Evolutionary conservation across 2,329 filamentous ascomycete species (phyloP).

Genomic region (Torrubiellomyces zombiae): DNA sequence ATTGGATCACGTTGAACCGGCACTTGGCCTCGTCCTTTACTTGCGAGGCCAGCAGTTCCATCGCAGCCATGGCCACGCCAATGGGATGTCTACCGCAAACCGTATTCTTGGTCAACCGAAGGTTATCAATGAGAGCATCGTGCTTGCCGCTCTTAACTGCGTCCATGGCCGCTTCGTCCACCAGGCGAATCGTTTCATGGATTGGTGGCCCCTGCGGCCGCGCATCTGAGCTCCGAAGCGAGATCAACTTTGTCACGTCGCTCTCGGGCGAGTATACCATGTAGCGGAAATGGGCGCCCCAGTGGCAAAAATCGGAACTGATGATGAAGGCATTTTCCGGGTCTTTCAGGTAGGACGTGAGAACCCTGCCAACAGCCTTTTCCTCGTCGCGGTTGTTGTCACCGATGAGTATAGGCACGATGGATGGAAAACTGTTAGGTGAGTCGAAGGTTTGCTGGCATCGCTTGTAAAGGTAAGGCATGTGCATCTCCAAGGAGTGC

Average conservation of each 20-base stretch:
- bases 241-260: slow-evolving; percentile 22
- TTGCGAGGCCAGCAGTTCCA: slow-evolving; percentile 45
- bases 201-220: slow-evolving; percentile 35
- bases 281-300: slow-evolving; percentile 71
- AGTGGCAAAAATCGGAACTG: slow-evolving; percentile 94
- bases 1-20: slow-evolving; percentile 64
- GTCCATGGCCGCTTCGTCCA: slow-evolving; percentile 72
- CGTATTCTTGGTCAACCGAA: slow-evolving; percentile 67
- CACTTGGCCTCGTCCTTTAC: slow-evolving; percentile 24
- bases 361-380: slow-evolving; percentile 46
- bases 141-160: slow-evolving; percentile 67
- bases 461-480: slow-evolving; percentile 82
- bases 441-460: slow-evolving; percentile 33
- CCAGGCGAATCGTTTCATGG: slow-evolving; percentile 65
- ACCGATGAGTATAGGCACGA: slow-evolving; percentile 79
- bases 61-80: slow-evolving; percentile 74
- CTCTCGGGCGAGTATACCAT: slow-evolving; percentile 48
- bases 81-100: slow-evolving; percentile 94
- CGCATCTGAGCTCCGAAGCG: slow-evolving; percentile 15
- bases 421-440: slow-evolving; percentile 43
- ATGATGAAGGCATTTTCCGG: slow-evolving; percentile 68
- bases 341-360: slow-evolving; percentile 65
- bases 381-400: slow-evolving; percentile 50
- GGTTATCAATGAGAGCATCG: slow-evolving; percentile 47
- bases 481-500: slow-evolving; percentile 92